Evolutionary conservation across 257 asterid genomes (phyloP).

Genomic region (Perilla frutescens): DNA sequence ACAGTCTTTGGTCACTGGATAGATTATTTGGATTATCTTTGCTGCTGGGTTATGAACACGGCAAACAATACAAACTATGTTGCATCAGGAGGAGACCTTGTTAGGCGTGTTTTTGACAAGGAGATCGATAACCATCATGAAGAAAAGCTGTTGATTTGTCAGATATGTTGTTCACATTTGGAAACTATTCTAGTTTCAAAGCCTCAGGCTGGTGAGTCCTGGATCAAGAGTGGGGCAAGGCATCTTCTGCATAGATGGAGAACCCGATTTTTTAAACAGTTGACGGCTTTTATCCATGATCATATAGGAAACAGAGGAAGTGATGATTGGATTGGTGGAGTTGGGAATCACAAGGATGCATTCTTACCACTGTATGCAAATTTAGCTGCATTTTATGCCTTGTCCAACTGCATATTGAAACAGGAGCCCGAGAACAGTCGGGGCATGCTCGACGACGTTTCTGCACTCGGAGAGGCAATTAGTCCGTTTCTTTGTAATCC

Average conservation of each 20-base stretch:
- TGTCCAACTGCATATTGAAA: constrained; percentile 64
- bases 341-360: constrained; percentile 91
- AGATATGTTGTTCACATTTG: constrained; percentile 80
- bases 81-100: constrained; percentile 71
- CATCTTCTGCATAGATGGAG: constrained; percentile 71
- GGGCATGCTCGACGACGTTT: constrained; percentile 56
- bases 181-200: constrained; percentile 56
- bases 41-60: constrained; percentile 62
- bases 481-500: constrained; percentile 74
- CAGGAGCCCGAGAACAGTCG: constrained; percentile 43
- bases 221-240: constrained; percentile 34
- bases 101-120: constrained; percentile 90
- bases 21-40: constrained; percentile 70
- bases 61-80: constrained; percentile 51
- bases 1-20: constrained; percentile 67
- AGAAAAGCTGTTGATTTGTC: constrained; percentile 81
- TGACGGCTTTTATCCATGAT: constrained; percentile 53
- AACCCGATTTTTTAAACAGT: constrained; percentile 55
- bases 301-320: constrained; percentile 47
- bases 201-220: constrained; percentile 31
- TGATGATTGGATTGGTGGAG: constrained; percentile 82
- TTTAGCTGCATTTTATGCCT: constrained; percentile 64
- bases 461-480: constrained; percentile 58
- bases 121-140: constrained; percentile 97
- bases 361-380: constrained; percentile 80